phyloP scores from a whole-genome alignment of 2,329 filamentous ascomycete species.

The Penicillium occitanis region DNA sequence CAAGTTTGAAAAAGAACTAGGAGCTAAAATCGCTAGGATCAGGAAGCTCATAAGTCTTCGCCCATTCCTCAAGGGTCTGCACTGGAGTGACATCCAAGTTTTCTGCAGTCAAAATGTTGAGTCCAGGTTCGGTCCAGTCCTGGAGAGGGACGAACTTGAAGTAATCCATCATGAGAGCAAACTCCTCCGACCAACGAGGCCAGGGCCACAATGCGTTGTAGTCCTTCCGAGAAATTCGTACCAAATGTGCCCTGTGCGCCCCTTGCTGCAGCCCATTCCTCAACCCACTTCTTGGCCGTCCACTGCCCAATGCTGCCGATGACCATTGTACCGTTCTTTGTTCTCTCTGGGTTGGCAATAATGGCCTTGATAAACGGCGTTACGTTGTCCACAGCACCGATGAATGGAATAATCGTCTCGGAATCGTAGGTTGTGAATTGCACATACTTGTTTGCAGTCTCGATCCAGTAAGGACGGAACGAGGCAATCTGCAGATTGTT shows the following conservation, averaged over 20 bases:
- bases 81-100: background rate
- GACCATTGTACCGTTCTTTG: background rate
- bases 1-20: background rate
- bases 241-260: background rate
- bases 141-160: background rate
- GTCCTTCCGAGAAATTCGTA: background rate
- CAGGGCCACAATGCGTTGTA: constrained; percentile 1
- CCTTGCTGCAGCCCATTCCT: background rate
- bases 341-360: background rate
- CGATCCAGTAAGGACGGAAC: background rate
- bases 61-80: background rate
- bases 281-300: background rate
- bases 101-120: background rate
- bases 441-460: background rate
- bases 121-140: constrained; percentile 13
- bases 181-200: background rate
- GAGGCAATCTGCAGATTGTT: background rate
- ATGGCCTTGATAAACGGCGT: background rate
- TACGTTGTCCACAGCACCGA: background rate
- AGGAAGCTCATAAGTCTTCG: constrained; percentile 4
- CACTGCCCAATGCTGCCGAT: background rate
- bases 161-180: background rate
- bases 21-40: background rate
- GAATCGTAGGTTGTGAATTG: background rate
- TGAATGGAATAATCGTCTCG: background rate